These are phyloP conservation scores for Chaetomiaceae sp. DNA, from an alignment of 2,329 filamentous ascomycete genomes.

Conservation along the genomic window DNA sequence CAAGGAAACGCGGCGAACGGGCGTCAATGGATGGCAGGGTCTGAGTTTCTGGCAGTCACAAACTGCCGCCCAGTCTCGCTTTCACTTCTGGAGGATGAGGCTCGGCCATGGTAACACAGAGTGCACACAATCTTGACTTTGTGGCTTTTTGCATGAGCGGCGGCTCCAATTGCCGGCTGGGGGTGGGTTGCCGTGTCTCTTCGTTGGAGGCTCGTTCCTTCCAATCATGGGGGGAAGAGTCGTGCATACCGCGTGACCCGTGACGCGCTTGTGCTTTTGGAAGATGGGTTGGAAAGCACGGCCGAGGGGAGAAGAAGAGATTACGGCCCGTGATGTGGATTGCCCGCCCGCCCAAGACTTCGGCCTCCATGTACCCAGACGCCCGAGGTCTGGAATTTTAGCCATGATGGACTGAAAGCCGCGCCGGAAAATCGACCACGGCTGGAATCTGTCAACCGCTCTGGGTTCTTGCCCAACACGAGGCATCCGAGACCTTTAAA, in stretches of 20 bases:
- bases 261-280: not conserved
- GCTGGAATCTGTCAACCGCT: not conserved
- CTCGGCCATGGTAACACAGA: not conserved
- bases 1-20: not conserved
- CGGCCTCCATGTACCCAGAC: not conserved
- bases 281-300: not conserved
- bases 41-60: not conserved
- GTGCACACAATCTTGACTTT: not conserved
- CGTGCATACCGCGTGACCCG: not conserved
- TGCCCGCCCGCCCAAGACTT: no score
- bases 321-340: no score
- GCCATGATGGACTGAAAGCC: not conserved
- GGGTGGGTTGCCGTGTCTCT: not conserved
- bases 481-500: not conserved
- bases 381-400: not conserved
- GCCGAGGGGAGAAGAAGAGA: not conserved
- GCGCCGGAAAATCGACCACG: not conserved
- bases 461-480: not conserved
- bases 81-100: not conserved
- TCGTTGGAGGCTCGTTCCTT: not conserved
- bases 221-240: not conserved
- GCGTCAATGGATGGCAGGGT: not conserved
- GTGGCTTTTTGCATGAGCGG: not conserved
- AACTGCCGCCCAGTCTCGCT: not conserved
- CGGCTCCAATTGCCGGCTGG: not conserved